Conservation (phyloP, 345 rosid genomes). For the Lagerstroemia speciosa region DNA sequence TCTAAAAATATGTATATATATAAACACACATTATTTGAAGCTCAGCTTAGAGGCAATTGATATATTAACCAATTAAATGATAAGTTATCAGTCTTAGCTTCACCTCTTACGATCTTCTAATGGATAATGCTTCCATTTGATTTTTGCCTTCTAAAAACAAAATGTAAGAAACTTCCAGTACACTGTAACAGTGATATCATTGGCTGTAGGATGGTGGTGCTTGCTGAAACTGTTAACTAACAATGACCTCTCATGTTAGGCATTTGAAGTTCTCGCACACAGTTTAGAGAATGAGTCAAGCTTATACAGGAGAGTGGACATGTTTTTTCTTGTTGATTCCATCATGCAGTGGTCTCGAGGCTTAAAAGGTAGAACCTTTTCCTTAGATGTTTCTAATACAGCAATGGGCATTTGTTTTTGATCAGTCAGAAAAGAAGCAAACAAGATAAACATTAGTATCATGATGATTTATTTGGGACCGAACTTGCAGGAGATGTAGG, state of each 20-base stretch:
- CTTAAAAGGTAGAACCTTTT: constrained; percentile 43
- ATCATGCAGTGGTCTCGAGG: constrained; percentile 83
- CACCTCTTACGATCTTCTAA: too few species aligned
- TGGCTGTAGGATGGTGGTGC: neutral
- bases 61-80: too few species aligned
- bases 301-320: constrained; percentile 70
- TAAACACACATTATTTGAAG: too few species aligned
- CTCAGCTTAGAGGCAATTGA: too few species aligned
- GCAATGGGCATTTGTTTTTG: neutral
- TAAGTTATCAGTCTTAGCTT: too few species aligned
- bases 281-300: constrained; percentile 72
- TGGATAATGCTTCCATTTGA: neutral
- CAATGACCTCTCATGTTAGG: constrained; percentile 28
- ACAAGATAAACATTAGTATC: neutral
- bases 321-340: constrained; percentile 93
- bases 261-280: constrained; percentile 58
- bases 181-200: neutral
- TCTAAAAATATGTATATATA: too few species aligned
- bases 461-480: constrained; percentile 1
- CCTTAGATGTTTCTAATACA: neutral
- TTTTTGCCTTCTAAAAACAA: neutral
- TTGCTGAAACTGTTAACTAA: neutral
- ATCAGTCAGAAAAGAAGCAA: neutral
- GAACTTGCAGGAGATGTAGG: constrained; percentile 59
- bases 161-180: neutral